These are phyloP conservation scores for Candida loeiensis DNA, from an alignment of 805 yeast species.

Conservation along the genomic window DNA sequence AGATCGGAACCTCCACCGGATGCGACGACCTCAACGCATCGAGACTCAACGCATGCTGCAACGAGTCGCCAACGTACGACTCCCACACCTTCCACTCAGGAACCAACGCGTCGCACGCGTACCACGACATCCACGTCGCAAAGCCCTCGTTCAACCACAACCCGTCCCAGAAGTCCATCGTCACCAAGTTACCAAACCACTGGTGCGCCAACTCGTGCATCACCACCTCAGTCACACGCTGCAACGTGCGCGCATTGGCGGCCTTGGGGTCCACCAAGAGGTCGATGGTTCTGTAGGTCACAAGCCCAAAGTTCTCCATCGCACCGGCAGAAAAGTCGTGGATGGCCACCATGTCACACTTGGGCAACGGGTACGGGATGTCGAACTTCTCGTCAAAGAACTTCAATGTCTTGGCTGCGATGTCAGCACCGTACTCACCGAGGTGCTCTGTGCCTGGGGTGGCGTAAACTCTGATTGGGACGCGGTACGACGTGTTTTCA, in stretches of 20 bases:
- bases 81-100: conserved; percentile 91
- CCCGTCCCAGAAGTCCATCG: conserved; percentile 93
- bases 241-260: conserved; percentile 60
- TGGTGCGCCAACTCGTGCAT: conserved; percentile 90
- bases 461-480: conserved; percentile 78
- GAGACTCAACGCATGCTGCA: conserved; percentile 69
- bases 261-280: conserved; percentile 67
- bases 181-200: conserved; percentile 88
- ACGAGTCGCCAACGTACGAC: conserved; percentile 71
- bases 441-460: conserved; percentile 72
- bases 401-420: conserved; percentile 70
- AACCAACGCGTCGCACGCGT: conserved; percentile 67
- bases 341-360: conserved; percentile 77
- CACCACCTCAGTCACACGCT: conserved; percentile 80
- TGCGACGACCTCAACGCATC: conserved; percentile 83
- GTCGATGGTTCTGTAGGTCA: conserved; percentile 77
- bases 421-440: conserved; percentile 69
- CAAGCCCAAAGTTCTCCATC: conserved; percentile 83
- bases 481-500: conserved; percentile 60
- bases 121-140: conserved; percentile 92
- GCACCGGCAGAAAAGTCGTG: conserved; percentile 87
- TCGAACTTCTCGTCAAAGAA: conserved; percentile 72
- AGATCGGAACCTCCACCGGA: conserved; percentile 81
- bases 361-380: conserved; percentile 75
- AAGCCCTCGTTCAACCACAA: conserved; percentile 87